These are phyloP conservation scores for Spergularia azorica DNA, from an alignment of 179 eudicot species.

Conservation along the genomic window DNA sequence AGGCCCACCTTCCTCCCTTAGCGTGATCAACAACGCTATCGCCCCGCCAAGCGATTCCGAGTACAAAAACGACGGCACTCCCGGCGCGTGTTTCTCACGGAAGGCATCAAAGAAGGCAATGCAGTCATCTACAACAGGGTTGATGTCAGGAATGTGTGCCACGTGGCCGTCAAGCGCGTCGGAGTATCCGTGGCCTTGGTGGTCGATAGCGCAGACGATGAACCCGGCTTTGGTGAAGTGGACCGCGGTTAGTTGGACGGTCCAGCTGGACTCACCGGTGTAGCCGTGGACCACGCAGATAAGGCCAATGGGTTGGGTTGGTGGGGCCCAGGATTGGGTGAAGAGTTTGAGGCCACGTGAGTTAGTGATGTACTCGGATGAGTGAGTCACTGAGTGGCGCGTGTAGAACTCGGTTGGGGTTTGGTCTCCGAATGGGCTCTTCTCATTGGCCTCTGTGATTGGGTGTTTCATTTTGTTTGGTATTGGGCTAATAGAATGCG, in stretches of 20 bases:
- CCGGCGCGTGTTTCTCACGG: slow-evolving; percentile 43
- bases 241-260: slow-evolving; percentile 64
- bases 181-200: slow-evolving; percentile 91
- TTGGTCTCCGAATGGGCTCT: slow-evolving; percentile 63
- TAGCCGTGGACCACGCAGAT: slow-evolving; percentile 75
- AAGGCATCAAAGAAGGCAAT: slow-evolving; percentile 59
- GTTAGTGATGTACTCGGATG: slow-evolving; percentile 66
- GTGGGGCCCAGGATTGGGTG: slow-evolving; percentile 85
- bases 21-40: slow-evolving; percentile 63
- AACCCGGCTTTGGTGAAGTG: slow-evolving; percentile 65
- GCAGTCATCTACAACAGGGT: slow-evolving; percentile 82
- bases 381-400: slow-evolving; percentile 67
- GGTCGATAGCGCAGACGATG: slow-evolving; percentile 77
- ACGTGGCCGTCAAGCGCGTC: slow-evolving; percentile 71
- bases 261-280: slow-evolving; percentile 89
- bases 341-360: slow-evolving; percentile 64
- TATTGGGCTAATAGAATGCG: too few species aligned
- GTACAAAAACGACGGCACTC: slow-evolving; percentile 66
- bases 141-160: slow-evolving; percentile 77
- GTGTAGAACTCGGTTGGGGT: slow-evolving; percentile 71
- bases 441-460: slow-evolving; percentile 67
- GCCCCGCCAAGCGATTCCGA: slow-evolving; percentile 93
- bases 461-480: slow-evolving; percentile 62
- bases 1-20: slow-evolving; percentile 40
- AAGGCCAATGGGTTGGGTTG: slow-evolving; percentile 28